Evolutionary conservation across 2,329 filamentous ascomycete species (phyloP), one percentile per base, ranked within the genome.

Genomic region (Didymellaceae sp.): DNA sequence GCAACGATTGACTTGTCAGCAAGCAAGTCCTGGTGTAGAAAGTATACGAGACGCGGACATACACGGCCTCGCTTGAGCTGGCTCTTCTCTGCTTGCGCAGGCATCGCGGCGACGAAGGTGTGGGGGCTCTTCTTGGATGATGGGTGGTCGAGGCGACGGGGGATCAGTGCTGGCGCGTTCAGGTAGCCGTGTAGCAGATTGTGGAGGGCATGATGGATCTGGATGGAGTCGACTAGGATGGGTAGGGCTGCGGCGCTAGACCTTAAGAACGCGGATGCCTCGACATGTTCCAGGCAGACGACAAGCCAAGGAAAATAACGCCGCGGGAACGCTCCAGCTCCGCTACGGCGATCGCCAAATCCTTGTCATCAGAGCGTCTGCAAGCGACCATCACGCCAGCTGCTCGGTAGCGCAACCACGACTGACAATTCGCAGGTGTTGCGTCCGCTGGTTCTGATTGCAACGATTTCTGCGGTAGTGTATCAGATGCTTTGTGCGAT

Each of bases 51-150:
- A n/a, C n/a, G n/a, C n/a, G n/a, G n/a, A 78, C 83, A 71, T 80
- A 94, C 90, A 74, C 87, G 83, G 63, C 79, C 84, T 70, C 91
- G 86, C 80, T 96, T 96, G 78, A 94, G 85, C 77, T 89, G 88
- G 78, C 87, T 91, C 79, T 90, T 90, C 76, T 94, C 88, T 60
- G 61, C 59, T 37, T 75, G 73, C 74, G 85, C 80, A 74, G 84
- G 77, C 84, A 86, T 86, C 48, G 32, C 55, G 54, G 45, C 49
- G 20, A 38, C 28, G 45, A 46, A 21, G 20, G 53, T 16, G 25
- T 49, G 45, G 38, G 32, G 45, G 25, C 24, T 8, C 8, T 42
- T n/a, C 2, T 9, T 21, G 35, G 17, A 33, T 33, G 51, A 33
- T 10, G 28, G 48, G 54, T 38, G 58, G 57, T 57, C 52, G 52